Evolutionary conservation across 768 basidiomycete genomes (phyloP).

Genomic region (Gymnopilus junonius): DNA sequence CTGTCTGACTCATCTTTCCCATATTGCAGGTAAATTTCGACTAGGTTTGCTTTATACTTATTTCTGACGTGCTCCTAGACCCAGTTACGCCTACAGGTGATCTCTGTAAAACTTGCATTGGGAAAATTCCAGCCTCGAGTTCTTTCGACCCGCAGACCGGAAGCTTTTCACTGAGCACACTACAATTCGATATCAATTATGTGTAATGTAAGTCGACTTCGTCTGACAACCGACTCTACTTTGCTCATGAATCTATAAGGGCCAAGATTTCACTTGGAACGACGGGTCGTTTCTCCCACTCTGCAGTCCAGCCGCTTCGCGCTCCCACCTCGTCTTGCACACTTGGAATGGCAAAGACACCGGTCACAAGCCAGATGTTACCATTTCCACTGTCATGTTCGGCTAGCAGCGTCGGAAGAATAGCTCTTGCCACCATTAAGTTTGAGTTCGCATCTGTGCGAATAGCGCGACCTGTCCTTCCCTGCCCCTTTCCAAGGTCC

Average conservation of each 20-base stretch:
- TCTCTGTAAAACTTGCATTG: too few species aligned
- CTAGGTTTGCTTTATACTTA: too few species aligned
- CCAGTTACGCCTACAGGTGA: too few species aligned
- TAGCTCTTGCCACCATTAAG: conserved; percentile 65
- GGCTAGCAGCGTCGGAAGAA: conserved; percentile 66
- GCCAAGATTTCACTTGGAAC: conserved; percentile 42
- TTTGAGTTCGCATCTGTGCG: conserved; percentile 77
- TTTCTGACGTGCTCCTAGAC: too few species aligned
- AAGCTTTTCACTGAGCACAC: too few species aligned
- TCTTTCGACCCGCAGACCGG: too few species aligned
- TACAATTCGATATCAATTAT: too few species aligned
- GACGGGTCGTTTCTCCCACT: conserved; percentile 52
- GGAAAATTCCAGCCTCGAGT: too few species aligned
- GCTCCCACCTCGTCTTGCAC: conserved; percentile 39
- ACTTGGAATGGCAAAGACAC: conserved; percentile 64
- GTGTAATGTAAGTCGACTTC: too few species aligned
- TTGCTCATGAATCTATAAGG: neutral
- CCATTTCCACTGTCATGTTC: conserved; percentile 42
- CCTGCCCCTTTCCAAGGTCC: conserved; percentile 39
- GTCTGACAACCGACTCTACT: neutral
- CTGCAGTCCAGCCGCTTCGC: conserved; percentile 46
- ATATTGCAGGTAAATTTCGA: too few species aligned
- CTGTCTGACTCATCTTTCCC: too few species aligned
- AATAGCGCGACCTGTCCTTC: conserved; percentile 45
- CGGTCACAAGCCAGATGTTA: conserved; percentile 66